phyloP scores from a whole-genome alignment of 2,329 filamentous ascomycete species.

The Elsinoe batatas region DNA sequence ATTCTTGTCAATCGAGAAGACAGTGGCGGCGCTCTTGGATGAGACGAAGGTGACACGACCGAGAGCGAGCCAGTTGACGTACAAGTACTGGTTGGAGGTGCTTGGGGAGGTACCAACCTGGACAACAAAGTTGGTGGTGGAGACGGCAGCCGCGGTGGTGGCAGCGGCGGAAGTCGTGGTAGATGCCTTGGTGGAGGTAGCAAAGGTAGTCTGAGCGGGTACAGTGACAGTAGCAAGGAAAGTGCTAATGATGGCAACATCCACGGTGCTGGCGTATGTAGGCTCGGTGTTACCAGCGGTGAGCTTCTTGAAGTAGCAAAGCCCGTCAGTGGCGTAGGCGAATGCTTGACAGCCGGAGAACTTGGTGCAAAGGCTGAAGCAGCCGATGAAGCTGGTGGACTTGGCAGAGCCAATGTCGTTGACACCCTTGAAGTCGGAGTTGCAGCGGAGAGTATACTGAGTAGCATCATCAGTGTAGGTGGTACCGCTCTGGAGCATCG shows the following conservation, averaged over 20 bases:
- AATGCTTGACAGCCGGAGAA: not conserved
- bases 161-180: not conserved
- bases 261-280: not conserved
- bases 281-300: not conserved
- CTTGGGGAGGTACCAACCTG: not conserved
- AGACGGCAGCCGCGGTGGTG: not conserved
- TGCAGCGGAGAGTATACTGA: not conserved
- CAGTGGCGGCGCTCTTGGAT: not conserved
- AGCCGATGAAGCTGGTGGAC: not conserved
- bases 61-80: conserved; percentile 2
- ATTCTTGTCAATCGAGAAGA: not conserved
- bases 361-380: not conserved
- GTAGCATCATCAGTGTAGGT: not conserved
- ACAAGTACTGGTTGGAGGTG: conserved; percentile 2
- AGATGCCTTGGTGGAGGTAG: not conserved
- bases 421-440: not conserved
- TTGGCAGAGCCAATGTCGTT: not conserved
- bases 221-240: not conserved
- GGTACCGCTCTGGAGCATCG: not conserved
- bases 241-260: not conserved
- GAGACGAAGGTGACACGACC: not conserved
- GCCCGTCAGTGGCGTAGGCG: not conserved
- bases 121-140: not conserved
- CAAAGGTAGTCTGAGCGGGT: not conserved
- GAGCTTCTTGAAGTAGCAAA: not conserved